Percentiles rank a stretch among this genome's conserved stretches.
These are phyloP conservation scores for Umbelopsis sp. DNA, from an alignment of 371 early-diverging fungal genomes.

Conservation along the genomic window DNA sequence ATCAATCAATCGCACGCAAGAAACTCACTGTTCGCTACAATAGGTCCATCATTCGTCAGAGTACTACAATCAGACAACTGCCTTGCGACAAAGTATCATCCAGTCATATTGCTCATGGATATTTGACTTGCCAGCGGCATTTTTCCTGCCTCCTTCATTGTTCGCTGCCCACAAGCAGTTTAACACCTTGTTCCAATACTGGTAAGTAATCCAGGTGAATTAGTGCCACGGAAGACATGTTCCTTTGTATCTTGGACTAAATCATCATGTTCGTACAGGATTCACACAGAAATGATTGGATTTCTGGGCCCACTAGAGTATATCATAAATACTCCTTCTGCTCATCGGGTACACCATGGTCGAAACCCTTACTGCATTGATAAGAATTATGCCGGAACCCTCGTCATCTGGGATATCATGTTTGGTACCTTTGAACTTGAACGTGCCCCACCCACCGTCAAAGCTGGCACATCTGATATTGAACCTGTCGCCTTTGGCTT, in stretches of 20 bases:
- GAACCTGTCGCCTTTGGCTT: conserved; percentile 60
- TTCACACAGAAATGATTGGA: conserved; percentile 33
- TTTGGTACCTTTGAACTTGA: conserved; percentile 63
- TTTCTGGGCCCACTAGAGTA: conserved; percentile 56
- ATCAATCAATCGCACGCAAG: background rate
- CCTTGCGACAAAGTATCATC: conserved; percentile 52
- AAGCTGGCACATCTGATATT: conserved; percentile 28
- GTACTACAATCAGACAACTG: conserved; percentile 59
- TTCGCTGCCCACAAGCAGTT: conserved; percentile 54
- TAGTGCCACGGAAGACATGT: background rate
- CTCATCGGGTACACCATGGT: conserved; percentile 63
- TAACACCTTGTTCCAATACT: conserved; percentile 58
- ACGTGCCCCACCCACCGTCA: conserved; percentile 30
- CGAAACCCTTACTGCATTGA: conserved; percentile 65
- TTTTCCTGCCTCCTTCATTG: conserved; percentile 51
- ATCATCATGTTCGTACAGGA: conserved; percentile 17
- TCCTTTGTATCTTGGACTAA: background rate
- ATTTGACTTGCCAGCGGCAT: conserved; percentile 36
- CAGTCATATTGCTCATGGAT: conserved; percentile 50
- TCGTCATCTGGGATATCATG: conserved; percentile 63
- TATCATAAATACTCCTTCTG: conserved; percentile 61
- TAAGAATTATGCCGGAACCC: conserved; percentile 61
- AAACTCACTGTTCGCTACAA: background rate
- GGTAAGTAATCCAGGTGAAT: conserved; percentile 24
- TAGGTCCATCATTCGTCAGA: conserved; percentile 46